Evolutionary conservation across 1,284 basidiomycete genomes (phyloP), one percentile per base, ranked within the genome.

Genomic region (Malassezia restricta): DNA sequence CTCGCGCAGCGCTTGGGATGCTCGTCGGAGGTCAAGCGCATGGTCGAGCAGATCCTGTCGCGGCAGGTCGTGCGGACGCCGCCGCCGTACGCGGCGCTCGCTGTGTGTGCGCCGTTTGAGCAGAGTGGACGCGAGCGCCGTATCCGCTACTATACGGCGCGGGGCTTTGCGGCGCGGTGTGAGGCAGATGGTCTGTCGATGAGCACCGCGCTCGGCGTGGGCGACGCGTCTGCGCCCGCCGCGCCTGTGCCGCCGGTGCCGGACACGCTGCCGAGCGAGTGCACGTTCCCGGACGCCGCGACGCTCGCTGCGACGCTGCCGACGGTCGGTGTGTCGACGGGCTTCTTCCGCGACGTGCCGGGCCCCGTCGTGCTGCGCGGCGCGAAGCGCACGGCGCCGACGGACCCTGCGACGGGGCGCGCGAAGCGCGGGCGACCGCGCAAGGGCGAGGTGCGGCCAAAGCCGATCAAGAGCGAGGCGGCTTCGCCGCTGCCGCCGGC

Each of bases 91-190:
- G 14, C 53, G 14, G 42, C 53, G n/a, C 31, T 35, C 17, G 32
- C 37, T 14, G 27, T 55, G 17, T 55, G 53, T 30, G 47, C 53
- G 30, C 53, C 53, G 1, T 55, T 55, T 43, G 53, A 55, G 48
- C 53, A 55, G 27, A 31, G 44, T 11, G 53, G 53, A 11, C 53
- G 53, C n/a, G 53, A 55, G 44, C 47, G 53, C 17, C 53, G 53
- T 1, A 50, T 55, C 32, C 53, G 53, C 6, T 55, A 55, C 30
- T 55, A 55, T 45, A 45, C 47, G 14, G 44, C 39, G 20, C 31
- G 35, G 12, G 47, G 43, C 24, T 55, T 55, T 33, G 20, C 24
- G 8, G 43, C 6, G 29, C 41, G 31, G 14, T 55, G 53, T 39
- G 43, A 17, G 8, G 24, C 8, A 24, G 42, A 46, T 14, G 53